Evolutionary conservation across 1,284 basidiomycete species (phyloP), one percentile per base, ranked within the genome.

Genomic region (Tremellales sp.): DNA sequence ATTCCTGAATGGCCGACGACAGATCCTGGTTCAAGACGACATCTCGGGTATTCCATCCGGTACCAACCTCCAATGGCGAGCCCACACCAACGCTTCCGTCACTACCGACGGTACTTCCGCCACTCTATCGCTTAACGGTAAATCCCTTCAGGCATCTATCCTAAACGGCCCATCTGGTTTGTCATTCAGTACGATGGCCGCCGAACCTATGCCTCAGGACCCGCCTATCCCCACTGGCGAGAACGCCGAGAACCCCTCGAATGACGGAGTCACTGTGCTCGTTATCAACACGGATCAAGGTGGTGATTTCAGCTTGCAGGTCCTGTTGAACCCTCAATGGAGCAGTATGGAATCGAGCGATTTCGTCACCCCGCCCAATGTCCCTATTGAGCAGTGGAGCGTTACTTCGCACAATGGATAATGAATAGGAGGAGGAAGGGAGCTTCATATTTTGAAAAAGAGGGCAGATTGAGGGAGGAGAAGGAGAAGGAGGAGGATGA

Each of bases 1-100:
- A 47, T 72, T 86, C 60, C 70, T 98, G 57, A 98, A 98, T 75
- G 80, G 78, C 37, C 84, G 96, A 52, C 82, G 81, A 58, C 96
- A 97, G 75, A 82, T 97, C n/a, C 82, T 99, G 6, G 72, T 93
- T 36, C 90, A 90, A 72, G 89, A 92, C 73, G 90, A 94, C 65
- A 83, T 93, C 66, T 79, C 74, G 17, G 76, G 83, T 2, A 45
- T 57, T 13, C 72, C 78, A 23, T 48, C 54, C 15, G 76, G 72
- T 22, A 54, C 58, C 17, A 64, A 78, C 22, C 76, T 93, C 49
- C 80, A 86, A 78, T 97, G 94, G 94, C 83, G 92, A 43, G 89
- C 92, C 79, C 93, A 99, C 74, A 97, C 96, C 54, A 98, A 75
- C 64, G 74, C 73, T 3, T 69, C 74, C 12, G 62, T 82, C 46